phyloP scores from a whole-genome alignment of 1,284 basidiomycete genomes.

The Singerocomus inundabilis region DNA sequence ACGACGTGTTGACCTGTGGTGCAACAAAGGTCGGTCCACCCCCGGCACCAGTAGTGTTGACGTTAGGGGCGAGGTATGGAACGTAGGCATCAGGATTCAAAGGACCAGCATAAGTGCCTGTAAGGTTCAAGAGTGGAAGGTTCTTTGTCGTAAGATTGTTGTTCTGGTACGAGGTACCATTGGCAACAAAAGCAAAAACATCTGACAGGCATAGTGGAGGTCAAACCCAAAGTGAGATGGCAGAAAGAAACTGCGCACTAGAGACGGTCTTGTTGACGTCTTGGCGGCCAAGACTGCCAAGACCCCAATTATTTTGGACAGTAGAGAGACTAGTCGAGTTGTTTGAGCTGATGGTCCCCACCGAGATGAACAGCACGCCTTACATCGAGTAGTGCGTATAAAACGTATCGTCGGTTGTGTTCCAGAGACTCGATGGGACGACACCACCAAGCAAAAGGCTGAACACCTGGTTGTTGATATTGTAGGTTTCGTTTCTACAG shows the following conservation, averaged over 20 bases:
- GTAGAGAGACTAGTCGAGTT: constrained; percentile 44
- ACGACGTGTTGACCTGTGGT: constrained; percentile 32
- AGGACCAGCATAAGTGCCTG: constrained; percentile 32
- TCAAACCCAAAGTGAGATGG: not conserved
- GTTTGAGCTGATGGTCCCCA: constrained; percentile 2
- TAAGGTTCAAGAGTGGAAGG: constrained; percentile 35
- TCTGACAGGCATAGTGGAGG: constrained; percentile 31
- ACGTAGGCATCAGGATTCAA: constrained; percentile 38
- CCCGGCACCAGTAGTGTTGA: constrained; percentile 38
- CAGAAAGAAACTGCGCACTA: constrained; percentile 18
- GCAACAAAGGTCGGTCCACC: constrained; percentile 41
- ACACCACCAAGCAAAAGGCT: constrained; percentile 53
- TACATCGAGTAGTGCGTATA: constrained; percentile 65
- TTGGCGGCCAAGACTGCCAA: constrained; percentile 58
- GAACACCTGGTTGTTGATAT: constrained; percentile 47
- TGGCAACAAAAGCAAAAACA: constrained; percentile 48
- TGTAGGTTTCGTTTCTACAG: constrained; percentile 48
- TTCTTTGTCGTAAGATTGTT: constrained; percentile 26
- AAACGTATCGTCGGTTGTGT: constrained; percentile 52
- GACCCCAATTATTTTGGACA: constrained; percentile 64
- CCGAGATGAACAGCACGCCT: constrained; percentile 2
- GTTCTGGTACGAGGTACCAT: constrained; percentile 36
- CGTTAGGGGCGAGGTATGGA: constrained; percentile 44
- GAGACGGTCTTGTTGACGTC: constrained; percentile 47
- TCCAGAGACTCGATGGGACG: constrained; percentile 42